Evolutionary conservation across 2,329 filamentous ascomycete species (phyloP).

Genomic region (Trichoderma oligosporum): DNA sequence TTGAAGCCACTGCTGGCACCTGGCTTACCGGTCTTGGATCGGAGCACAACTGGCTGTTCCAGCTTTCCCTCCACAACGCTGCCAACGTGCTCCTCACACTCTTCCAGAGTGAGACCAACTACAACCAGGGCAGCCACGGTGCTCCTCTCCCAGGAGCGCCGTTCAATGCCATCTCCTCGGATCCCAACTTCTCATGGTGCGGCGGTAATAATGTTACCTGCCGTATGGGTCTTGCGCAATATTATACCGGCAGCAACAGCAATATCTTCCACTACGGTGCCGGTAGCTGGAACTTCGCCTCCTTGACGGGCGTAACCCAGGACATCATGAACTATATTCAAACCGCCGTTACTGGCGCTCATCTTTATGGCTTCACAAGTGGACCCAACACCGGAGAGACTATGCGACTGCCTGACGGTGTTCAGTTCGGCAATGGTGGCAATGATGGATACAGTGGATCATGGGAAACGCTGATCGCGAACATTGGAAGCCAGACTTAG

Average conservation of each 20-base stretch:
- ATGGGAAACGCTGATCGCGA: conserved; percentile 22
- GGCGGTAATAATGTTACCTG: conserved; percentile 1
- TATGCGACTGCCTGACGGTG: conserved; percentile 21
- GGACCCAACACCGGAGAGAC: conserved; percentile 20
- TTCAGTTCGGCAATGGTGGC: conserved; percentile 20
- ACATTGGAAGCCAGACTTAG: conserved; percentile 22
- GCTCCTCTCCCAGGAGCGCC: conserved; percentile 9
- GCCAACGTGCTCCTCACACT: conserved; percentile 17
- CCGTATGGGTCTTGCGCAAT: conserved; percentile 20
- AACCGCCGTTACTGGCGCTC: conserved; percentile 10
- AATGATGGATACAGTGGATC: conserved; percentile 22
- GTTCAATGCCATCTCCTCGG: conserved; percentile 1
- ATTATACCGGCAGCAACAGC: conserved; percentile 18
- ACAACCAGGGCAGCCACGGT: conserved; percentile 15
- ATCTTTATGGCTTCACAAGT: conserved; percentile 21
- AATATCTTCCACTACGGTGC: conserved; percentile 21
- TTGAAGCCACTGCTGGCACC: conserved; percentile 17
- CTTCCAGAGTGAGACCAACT: conserved; percentile 20
- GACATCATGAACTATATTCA: conserved; percentile 24
- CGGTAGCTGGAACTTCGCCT: conserved; percentile 20
- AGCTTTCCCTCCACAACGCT: conserved; percentile 15
- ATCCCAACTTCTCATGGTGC: conserved; percentile 20
- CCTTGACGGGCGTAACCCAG: conserved; percentile 20
- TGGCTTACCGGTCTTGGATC: conserved; percentile 17
- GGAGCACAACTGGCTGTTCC: conserved; percentile 20